Evolutionary conservation across 768 basidiomycete species (phyloP).

Genomic region (Lactarius evosmus): DNA sequence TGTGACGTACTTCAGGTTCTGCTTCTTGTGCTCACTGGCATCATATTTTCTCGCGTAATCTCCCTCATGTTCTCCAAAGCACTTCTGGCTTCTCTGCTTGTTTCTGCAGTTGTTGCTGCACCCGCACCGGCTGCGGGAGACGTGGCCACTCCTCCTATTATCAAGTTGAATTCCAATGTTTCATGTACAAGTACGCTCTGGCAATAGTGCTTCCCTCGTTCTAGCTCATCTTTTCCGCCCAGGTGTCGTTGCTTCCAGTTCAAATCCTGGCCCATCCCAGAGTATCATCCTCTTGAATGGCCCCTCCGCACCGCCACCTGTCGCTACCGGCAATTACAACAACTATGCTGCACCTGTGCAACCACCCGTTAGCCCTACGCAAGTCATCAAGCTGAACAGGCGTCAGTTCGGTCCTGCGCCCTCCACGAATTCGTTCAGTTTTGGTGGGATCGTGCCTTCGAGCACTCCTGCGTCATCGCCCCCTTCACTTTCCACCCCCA

Average conservation of each 20-base stretch:
- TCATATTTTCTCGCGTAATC: not conserved
- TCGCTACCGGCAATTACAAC: not conserved
- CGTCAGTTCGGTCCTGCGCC: constrained; percentile 16
- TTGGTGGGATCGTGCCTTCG: constrained; percentile 19
- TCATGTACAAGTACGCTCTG: constrained; percentile 20
- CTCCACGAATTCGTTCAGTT: constrained; percentile 11
- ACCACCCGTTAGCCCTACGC: constrained; percentile 1
- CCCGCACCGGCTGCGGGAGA: constrained; percentile 14
- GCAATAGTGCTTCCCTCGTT: not conserved
- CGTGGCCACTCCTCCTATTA: constrained; percentile 5
- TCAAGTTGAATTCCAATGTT: not conserved
- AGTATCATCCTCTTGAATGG: constrained; percentile 23
- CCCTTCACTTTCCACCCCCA: not conserved
- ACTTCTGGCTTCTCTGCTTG: constrained; percentile 10
- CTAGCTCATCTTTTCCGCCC: not conserved
- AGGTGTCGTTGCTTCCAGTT: not conserved
- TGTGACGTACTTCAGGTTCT: not conserved
- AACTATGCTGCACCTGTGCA: not conserved
- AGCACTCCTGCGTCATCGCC: not conserved
- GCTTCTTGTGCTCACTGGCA: not conserved
- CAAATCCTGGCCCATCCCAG: constrained; percentile 1
- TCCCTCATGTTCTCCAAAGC: constrained; percentile 21
- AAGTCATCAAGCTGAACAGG: constrained; percentile 22
- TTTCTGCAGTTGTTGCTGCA: constrained; percentile 14
- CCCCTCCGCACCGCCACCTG: constrained; percentile 6